These are phyloP conservation scores for Pseudonitzschia pungens DNA, from an alignment of 108 stramenopile species.

Conservation along the genomic window DNA sequence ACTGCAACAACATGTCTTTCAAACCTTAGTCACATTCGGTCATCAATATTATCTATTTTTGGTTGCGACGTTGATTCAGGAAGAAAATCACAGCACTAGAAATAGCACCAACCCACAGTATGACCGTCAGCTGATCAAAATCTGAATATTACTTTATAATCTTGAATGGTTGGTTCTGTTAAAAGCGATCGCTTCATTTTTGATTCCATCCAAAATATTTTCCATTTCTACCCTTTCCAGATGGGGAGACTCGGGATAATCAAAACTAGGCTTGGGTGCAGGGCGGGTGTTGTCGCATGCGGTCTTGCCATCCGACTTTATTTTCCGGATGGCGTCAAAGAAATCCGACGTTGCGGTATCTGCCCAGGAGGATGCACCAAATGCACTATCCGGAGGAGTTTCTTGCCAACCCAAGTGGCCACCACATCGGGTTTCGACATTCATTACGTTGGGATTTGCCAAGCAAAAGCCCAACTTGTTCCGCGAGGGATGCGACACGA, in stretches of 20 bases:
- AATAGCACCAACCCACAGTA: too few species aligned
- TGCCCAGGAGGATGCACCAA: constrained; percentile 75
- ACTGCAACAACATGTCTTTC: too few species aligned
- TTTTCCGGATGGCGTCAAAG: constrained; percentile 62
- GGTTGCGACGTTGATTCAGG: too few species aligned
- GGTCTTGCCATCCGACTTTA: constrained; percentile 15
- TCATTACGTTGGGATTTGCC: constrained; percentile 80
- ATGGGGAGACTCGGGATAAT: neutral
- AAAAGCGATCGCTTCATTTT: neutral
- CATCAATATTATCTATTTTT: too few species aligned
- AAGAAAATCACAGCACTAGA: too few species aligned
- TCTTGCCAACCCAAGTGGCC: constrained; percentile 91
- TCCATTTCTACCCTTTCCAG: neutral
- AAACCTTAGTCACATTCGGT: too few species aligned
- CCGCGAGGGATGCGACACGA: constrained; percentile 56
- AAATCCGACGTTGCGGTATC: constrained; percentile 82
- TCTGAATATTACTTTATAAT: constrained; percentile 1
- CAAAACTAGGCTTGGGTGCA: neutral
- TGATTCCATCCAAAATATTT: neutral
- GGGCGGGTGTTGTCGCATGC: neutral
- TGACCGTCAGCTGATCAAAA: too few species aligned
- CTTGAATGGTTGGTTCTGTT: neutral
- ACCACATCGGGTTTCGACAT: constrained; percentile 81
- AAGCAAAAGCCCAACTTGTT: constrained; percentile 60
- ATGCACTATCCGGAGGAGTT: constrained; percentile 40